phyloP scores from a whole-genome alignment of 75 land plant species.

The Gnetum montanum region DNA sequence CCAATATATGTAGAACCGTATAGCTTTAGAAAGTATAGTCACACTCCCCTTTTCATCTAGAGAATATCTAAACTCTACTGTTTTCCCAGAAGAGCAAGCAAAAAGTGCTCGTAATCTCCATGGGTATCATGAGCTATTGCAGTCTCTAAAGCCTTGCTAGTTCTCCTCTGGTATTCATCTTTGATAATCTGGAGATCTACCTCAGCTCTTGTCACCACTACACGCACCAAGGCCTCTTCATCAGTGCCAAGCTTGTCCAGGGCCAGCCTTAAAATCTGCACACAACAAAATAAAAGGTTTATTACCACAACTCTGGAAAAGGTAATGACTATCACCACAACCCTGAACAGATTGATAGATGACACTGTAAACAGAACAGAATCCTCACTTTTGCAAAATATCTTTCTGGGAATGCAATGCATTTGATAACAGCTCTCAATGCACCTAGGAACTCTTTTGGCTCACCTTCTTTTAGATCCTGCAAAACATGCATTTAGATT shows the following conservation, averaged over 20 bases:
- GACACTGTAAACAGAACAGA: too few species aligned
- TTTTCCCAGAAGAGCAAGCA: conserved; percentile 37
- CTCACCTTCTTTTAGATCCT: conserved; percentile 58
- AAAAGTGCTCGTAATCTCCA: conserved; percentile 55
- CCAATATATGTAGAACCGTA: too few species aligned
- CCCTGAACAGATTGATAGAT: too few species aligned
- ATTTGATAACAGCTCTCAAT: conserved; percentile 35
- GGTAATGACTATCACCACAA: background rate
- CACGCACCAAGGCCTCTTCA: conserved; percentile 52
- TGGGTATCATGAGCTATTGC: conserved; percentile 48
- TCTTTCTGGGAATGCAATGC: conserved; percentile 43
- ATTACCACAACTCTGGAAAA: background rate
- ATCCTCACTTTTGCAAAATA: conserved; percentile 41
- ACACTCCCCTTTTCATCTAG: too few species aligned
- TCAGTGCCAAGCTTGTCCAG: conserved; percentile 59
- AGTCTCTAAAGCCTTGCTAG: conserved; percentile 37
- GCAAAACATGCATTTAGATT: too few species aligned
- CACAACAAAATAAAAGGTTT: background rate
- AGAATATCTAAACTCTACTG: too few species aligned
- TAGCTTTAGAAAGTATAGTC: too few species aligned
- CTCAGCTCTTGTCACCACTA: conserved; percentile 67
- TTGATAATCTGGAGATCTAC: conserved; percentile 48
- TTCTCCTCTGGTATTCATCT: conserved; percentile 42
- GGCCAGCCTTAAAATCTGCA: conserved; percentile 29
- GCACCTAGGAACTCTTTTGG: conserved; percentile 49